phyloP scores from a whole-genome alignment of 192 early-diverging fungal species.

The Linnemannia schmuckeri region DNA sequence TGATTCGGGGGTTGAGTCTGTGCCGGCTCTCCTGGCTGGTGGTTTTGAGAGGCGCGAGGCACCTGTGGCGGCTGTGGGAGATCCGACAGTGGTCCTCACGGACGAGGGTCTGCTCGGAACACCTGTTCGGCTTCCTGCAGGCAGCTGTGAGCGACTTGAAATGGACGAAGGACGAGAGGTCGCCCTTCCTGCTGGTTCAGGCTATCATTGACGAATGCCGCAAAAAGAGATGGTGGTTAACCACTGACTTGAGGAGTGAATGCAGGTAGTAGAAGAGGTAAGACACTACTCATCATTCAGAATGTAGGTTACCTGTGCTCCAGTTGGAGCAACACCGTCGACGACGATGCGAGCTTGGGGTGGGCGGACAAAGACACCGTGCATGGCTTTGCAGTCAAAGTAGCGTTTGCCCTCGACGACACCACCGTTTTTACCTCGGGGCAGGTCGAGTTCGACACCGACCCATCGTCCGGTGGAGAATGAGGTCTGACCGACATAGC shows the following conservation, averaged over 20 bases:
- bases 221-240: slow-evolving; percentile 11
- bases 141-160: neutral
- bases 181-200: slow-evolving; percentile 6
- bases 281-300: neutral
- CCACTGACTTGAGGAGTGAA: neutral
- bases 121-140: slow-evolving; percentile 10
- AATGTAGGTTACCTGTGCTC: slow-evolving; percentile 13
- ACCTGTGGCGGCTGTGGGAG: slow-evolving; percentile 9
- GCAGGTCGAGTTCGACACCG: slow-evolving; percentile 87
- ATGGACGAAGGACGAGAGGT: slow-evolving; percentile 24
- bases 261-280: neutral
- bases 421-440: slow-evolving; percentile 84
- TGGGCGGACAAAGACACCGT: slow-evolving; percentile 85
- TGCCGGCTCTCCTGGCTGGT: slow-evolving; percentile 11
- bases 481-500: slow-evolving; percentile 84
- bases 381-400: slow-evolving; percentile 78
- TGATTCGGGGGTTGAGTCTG: slow-evolving; percentile 17
- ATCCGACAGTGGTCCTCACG: neutral
- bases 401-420: slow-evolving; percentile 81
- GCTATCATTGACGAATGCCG: slow-evolving; percentile 9
- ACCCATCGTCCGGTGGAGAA: slow-evolving; percentile 92
- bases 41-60: slow-evolving; percentile 30
- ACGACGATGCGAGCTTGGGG: slow-evolving; percentile 65
- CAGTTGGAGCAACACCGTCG: neutral
- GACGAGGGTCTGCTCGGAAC: slow-evolving; percentile 13